These are phyloP conservation scores for Saccharomycopsis hybrid DNA, from an alignment of 1,139 yeast genomes.

Conservation along the genomic window DNA sequence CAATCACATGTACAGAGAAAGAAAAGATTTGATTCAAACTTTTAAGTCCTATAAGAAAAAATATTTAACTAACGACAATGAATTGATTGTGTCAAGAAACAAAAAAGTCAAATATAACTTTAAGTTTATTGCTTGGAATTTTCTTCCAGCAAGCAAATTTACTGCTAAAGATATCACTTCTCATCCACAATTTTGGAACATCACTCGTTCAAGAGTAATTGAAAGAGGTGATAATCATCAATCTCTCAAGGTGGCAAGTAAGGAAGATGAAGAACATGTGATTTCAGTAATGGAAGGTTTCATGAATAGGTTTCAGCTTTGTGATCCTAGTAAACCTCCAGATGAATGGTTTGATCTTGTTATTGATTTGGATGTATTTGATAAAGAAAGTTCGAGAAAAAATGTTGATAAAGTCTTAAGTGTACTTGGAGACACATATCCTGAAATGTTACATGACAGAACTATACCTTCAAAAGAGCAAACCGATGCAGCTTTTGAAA, in stretches of 20 bases:
- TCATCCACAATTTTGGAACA: conserved; percentile 35
- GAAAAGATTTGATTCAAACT: conserved; percentile 58
- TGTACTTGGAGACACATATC: conserved; percentile 36
- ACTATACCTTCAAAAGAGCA: background rate
- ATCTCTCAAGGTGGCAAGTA: conserved; percentile 53
- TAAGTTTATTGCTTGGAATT: conserved; percentile 64
- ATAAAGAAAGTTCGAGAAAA: conserved; percentile 40
- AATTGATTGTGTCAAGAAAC: background rate
- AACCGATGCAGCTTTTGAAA: conserved; percentile 10
- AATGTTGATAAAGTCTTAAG: conserved; percentile 45
- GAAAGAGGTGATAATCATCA: conserved; percentile 88
- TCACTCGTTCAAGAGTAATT: conserved; percentile 56
- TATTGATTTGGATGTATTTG: conserved; percentile 47
- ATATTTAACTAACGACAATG: conserved; percentile 25
- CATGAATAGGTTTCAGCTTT: conserved; percentile 58
- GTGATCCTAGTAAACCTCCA: conserved; percentile 43
- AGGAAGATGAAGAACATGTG: conserved; percentile 40
- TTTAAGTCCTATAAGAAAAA: conserved; percentile 37
- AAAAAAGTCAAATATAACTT: conserved; percentile 17
- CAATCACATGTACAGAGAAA: conserved; percentile 66
- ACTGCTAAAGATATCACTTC: conserved; percentile 25
- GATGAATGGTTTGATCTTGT: conserved; percentile 63
- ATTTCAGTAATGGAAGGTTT: conserved; percentile 68
- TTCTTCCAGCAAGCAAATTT: conserved; percentile 32
- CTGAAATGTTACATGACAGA: conserved; percentile 34